Percentiles rank a stretch among this genome's conserved stretches.
These are phyloP conservation scores for Kwoniella bestiolae DNA, from an alignment of 768 basidiomycete genomes.

Conservation along the genomic window DNA sequence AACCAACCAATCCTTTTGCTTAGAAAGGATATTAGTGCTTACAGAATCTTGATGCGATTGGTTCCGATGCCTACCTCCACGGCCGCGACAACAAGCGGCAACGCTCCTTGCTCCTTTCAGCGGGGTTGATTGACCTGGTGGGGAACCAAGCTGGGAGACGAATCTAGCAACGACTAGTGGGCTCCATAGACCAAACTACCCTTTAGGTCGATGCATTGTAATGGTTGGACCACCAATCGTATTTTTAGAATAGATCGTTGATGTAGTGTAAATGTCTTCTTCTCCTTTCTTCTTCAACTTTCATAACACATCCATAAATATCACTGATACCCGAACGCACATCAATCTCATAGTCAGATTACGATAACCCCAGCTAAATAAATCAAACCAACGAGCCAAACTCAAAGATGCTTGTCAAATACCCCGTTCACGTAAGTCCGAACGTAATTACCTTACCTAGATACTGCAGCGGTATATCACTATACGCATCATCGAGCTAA, in stretches of 20 bases:
- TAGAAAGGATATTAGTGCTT: too few relatives aligned
- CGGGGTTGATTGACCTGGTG: neutral
- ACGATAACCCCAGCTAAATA: neutral
- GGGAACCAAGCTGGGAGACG: neutral
- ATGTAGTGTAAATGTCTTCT: too few relatives aligned
- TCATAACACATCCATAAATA: neutral
- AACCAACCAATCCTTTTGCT: neutral
- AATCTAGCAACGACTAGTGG: neutral
- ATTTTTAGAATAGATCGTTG: too few relatives aligned
- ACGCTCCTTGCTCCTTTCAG: neutral
- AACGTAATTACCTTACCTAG: conserved; percentile 2
- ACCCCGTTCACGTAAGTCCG: conserved; percentile 21
- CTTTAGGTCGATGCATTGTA: too few relatives aligned
- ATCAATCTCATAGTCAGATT: neutral
- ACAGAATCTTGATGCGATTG: neutral
- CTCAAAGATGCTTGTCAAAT: conserved; percentile 13
- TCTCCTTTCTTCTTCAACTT: neutral
- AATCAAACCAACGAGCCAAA: too few relatives aligned
- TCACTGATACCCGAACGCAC: too few relatives aligned
- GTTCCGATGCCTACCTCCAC: neutral
- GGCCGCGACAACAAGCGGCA: neutral
- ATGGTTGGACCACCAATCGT: too few relatives aligned
- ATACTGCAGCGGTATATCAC: neutral
- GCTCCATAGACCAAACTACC: neutral
- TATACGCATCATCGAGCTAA: neutral